Conservation (phyloP, 352 stramenopile species). For the Elongisporangium prolatum region DNA sequence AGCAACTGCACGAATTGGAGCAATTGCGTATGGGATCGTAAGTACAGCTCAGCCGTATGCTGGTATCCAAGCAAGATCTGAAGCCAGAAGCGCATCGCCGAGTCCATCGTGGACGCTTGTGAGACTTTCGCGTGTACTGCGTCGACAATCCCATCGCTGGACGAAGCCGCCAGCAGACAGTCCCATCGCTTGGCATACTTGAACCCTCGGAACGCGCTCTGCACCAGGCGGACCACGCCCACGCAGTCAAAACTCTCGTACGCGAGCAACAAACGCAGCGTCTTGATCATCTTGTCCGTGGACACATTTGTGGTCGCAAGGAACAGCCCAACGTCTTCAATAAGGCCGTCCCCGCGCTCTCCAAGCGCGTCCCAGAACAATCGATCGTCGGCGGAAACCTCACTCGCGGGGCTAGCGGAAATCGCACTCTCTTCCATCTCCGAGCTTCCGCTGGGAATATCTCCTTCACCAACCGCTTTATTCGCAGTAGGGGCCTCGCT, state of each 20-base stretch:
- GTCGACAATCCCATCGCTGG: constrained; percentile 23
- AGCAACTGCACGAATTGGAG: constrained; percentile 36
- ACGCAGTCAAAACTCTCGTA: constrained; percentile 26
- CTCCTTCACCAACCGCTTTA: background rate
- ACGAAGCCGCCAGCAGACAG: constrained; percentile 31
- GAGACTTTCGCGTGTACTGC: constrained; percentile 33
- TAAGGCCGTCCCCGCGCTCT: constrained; percentile 19
- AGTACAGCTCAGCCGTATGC: constrained; percentile 60
- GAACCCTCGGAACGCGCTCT: constrained; percentile 53
- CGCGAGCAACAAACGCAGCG: constrained; percentile 32
- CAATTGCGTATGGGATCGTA: constrained; percentile 36
- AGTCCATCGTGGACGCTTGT: constrained; percentile 11
- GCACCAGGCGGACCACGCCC: constrained; percentile 51
- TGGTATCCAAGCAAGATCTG: constrained; percentile 74
- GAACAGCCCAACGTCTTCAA: constrained; percentile 51
- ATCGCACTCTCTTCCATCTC: background rate
- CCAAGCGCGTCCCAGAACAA: constrained; percentile 47
- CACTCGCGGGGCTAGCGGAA: constrained; percentile 4
- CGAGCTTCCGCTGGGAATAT: background rate
- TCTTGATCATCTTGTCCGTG: constrained; percentile 20
- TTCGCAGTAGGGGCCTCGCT: constrained; percentile 7
- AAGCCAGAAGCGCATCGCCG: constrained; percentile 43
- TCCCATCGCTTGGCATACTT: constrained; percentile 80
- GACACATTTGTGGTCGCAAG: constrained; percentile 48
- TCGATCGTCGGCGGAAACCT: constrained; percentile 33